Evolutionary conservation across 805 yeast genomes (phyloP), one percentile per base, ranked within the genome.

Genomic region (Yarrowia porcina): DNA sequence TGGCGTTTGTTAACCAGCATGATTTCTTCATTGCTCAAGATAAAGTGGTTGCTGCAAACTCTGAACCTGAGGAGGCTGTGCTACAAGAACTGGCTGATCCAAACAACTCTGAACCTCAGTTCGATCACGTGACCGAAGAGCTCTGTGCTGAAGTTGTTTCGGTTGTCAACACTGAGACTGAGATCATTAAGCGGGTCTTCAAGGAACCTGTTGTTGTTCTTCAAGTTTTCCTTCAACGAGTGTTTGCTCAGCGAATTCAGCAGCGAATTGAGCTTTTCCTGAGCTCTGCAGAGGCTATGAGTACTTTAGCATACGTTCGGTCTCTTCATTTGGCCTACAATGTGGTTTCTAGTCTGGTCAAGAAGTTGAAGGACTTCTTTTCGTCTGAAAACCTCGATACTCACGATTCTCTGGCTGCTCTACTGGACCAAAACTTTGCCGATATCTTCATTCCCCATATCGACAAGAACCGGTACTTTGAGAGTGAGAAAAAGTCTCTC

Each of bases 1-100:
- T 87, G 70, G 84, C 87, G 54, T 93, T 89, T 74, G 88, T 92
- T 42, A 85, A 84, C 70, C 90, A 89, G 70, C 90, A 89, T 70
- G 88, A 85, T 54, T 81, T 87, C 64, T 88, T 92, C 72, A 77
- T 79, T 62, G 78, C 76, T 36, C 76, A 80, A 66, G 81, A 82
- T 64, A 67, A 78, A 65, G 71, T 76, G n/a, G 75, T 73, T 18
- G 74, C 72, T 28, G 65, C 67, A 15, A 56, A 70, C 12, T 75
- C 54, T 69, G 73, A 67, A 30, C 67, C 65, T 3, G 72, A 75
- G 73, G 38, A 70, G 66, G 67, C 66, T 13, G 69, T 75, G 35
- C 90, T 96, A 91, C 73, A 74, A 11, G 74, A 76, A 20, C 71
- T 93, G 52, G 72, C 85, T 2, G 84, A 88, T 67, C 90, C 94